Percentiles rank a stretch among this genome's conserved stretches.
These are phyloP conservation scores for Stenogyne calaminthoides DNA, from an alignment of 305 asterid genomes.

Conservation along the genomic window DNA sequence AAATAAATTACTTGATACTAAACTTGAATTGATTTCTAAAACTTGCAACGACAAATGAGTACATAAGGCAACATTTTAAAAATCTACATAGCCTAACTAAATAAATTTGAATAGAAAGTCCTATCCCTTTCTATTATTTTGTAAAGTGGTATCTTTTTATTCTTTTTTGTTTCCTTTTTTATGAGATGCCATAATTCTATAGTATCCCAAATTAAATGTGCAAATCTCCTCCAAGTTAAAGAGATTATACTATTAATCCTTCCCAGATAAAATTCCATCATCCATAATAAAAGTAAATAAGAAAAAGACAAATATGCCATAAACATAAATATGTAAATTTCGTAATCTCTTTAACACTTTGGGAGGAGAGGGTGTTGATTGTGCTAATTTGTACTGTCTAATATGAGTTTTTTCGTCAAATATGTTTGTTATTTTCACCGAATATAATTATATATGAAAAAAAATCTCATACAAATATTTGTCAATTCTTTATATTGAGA, in stretches of 20 bases:
- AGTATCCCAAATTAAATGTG: conserved; percentile 21
- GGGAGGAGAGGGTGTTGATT: too few relatives aligned
- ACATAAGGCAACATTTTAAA: neutral
- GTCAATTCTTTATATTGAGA: too few relatives aligned
- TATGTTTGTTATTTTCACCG: too few relatives aligned
- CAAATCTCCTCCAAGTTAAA: neutral
- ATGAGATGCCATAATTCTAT: neutral
- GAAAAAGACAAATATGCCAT: neutral
- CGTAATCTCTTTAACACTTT: too few relatives aligned
- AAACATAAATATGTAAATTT: neutral
- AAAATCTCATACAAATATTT: too few relatives aligned
- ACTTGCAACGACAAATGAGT: neutral
- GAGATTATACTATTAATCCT: neutral
- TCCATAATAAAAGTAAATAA: neutral
- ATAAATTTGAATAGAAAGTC: neutral
- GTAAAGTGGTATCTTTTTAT: neutral
- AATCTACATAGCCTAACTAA: neutral
- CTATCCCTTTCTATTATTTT: neutral
- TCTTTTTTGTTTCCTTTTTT: neutral
- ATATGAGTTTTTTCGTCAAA: too few relatives aligned
- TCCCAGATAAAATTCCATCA: neutral
- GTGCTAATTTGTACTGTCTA: too few relatives aligned
- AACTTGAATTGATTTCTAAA: neutral
- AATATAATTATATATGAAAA: too few relatives aligned
- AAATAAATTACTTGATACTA: neutral